These are phyloP conservation scores for Rhizoclosmatium globosum DNA, from an alignment of 192 early-diverging fungal species.

Conservation along the genomic window DNA sequence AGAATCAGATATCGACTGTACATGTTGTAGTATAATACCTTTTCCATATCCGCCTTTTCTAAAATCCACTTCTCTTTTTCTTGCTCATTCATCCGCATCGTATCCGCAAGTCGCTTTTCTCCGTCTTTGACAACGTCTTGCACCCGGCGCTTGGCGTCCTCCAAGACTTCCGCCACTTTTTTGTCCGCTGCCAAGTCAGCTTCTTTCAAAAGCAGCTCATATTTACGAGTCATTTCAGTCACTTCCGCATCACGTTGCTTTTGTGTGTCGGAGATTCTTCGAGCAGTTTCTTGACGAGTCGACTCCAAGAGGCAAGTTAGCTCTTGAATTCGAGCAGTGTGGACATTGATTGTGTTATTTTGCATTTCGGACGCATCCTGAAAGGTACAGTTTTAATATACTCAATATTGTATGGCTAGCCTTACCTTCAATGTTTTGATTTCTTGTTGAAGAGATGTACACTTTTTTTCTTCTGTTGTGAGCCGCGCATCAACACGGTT, in stretches of 20 bases:
- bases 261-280: neutral
- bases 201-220: neutral
- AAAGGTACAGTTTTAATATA: neutral
- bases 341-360: neutral
- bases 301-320: neutral
- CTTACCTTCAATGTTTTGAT: neutral
- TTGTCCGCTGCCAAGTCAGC: neutral
- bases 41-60: no score
- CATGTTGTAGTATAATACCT: no score
- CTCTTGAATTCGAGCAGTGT: neutral
- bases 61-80: no score
- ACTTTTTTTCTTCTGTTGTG: neutral
- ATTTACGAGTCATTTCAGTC: neutral
- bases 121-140: neutral
- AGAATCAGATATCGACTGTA: no score
- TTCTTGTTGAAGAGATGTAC: neutral
- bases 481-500: slow-evolving; percentile 8
- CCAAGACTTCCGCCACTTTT: neutral
- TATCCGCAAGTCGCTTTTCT: neutral
- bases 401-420: no score
- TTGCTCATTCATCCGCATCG: no score
- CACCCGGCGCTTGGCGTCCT: neutral
- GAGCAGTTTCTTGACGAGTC: neutral
- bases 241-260: neutral
- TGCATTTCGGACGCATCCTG: neutral